A percentile compares a stretch with the other conserved stretches of the same genome.
These are phyloP conservation scores for Gonapodya prolifera DNA, from an alignment of 192 early-diverging fungal genomes.

Conservation along the genomic window DNA sequence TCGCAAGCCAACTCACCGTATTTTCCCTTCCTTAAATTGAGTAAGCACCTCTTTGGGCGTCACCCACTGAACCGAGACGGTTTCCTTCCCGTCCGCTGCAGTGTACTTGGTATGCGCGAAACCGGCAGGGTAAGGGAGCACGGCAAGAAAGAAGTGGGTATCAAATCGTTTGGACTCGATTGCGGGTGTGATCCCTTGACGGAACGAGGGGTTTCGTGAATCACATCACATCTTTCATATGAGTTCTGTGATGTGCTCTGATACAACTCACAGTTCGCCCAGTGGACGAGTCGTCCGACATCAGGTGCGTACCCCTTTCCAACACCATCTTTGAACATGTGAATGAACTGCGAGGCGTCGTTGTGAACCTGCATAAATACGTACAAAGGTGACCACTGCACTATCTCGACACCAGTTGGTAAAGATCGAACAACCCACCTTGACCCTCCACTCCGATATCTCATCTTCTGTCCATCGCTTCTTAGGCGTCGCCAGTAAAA, in stretches of 20 bases:
- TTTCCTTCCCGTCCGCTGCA: not conserved
- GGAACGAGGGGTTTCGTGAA: not conserved
- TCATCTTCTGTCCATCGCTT: not conserved
- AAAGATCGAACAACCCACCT: not conserved
- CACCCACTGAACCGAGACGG: not conserved
- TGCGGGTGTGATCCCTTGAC: not conserved
- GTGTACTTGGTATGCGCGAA: not conserved
- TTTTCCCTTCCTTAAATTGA: not conserved
- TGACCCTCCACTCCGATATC: not conserved
- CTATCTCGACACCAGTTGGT: too few species aligned
- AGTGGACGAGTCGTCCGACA: not conserved
- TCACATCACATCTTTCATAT: too few species aligned
- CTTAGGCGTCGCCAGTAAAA: not conserved
- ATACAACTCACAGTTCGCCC: slow-evolving; percentile 1
- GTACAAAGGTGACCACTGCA: too few species aligned
- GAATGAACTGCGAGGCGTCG: not conserved
- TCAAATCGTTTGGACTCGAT: not conserved
- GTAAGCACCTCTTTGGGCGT: not conserved
- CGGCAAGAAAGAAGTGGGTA: slow-evolving; percentile 1
- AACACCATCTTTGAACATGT: not conserved
- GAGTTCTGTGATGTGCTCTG: too few species aligned
- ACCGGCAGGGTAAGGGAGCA: not conserved
- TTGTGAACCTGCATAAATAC: not conserved
- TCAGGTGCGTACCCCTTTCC: not conserved
- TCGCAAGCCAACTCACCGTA: not conserved